These are phyloP conservation scores for Saccharomycopsis hybrid DNA, from an alignment of 1,139 yeast species.

Conservation along the genomic window DNA sequence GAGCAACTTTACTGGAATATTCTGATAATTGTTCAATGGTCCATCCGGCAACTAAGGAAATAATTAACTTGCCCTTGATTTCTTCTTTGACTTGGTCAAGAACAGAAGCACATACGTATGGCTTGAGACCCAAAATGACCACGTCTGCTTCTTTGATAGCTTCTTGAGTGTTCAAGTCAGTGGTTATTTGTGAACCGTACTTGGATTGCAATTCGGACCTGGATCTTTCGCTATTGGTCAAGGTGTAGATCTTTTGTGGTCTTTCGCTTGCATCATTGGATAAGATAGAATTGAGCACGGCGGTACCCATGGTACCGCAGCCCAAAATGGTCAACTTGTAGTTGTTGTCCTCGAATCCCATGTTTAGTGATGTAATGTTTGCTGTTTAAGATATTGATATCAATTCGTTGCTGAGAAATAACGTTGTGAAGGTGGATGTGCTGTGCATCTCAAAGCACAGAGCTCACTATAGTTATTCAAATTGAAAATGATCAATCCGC, in stretches of 20 bases:
- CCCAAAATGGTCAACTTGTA: conserved; percentile 79
- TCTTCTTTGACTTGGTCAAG: conserved; percentile 37
- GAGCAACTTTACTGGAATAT: conserved; percentile 57
- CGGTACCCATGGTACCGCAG: conserved; percentile 95
- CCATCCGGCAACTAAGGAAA: conserved; percentile 90
- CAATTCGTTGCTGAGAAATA: too few species aligned
- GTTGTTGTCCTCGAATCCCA: conserved; percentile 21
- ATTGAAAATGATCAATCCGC: too few species aligned
- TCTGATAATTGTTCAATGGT: conserved; percentile 61
- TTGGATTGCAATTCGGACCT: conserved; percentile 38
- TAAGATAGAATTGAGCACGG: conserved; percentile 76
- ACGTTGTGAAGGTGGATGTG: too few species aligned
- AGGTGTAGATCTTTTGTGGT: conserved; percentile 69
- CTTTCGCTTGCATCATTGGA: conserved; percentile 36
- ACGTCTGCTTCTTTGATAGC: conserved; percentile 64
- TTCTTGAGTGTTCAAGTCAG: conserved; percentile 41
- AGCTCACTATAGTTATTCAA: too few species aligned
- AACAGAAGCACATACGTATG: conserved; percentile 64
- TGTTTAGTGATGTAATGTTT: too few species aligned
- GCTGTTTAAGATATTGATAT: too few species aligned
- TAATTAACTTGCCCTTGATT: conserved; percentile 53
- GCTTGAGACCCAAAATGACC: conserved; percentile 80
- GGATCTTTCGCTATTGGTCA: conserved; percentile 57
- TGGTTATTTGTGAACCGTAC: conserved; percentile 46
- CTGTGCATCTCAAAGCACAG: too few species aligned